A percentile compares a stretch with the other conserved stretches of the same genome.
Conservation (phyloP, 768 basidiomycete species). For the Lactarius tabidus region DNA sequence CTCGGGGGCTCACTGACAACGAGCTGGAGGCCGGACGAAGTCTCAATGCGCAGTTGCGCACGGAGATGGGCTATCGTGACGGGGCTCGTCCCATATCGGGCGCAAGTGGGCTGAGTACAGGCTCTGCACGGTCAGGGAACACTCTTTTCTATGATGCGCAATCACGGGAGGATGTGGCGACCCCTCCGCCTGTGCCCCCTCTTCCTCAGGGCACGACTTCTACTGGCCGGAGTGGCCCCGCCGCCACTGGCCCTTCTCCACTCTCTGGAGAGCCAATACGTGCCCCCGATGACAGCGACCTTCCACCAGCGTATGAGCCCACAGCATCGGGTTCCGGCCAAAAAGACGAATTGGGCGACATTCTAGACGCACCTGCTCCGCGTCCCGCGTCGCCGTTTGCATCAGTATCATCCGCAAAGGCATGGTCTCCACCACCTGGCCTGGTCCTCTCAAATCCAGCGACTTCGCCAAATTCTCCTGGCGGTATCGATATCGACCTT, state of each 20-base stretch:
- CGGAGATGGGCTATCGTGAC: conserved; percentile 23
- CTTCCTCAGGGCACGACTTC: conserved; percentile 27
- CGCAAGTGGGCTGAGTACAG: conserved; percentile 50
- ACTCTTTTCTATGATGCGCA: conserved; percentile 62
- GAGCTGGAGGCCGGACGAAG: conserved; percentile 32
- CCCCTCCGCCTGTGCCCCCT: conserved; percentile 38
- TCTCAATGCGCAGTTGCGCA: conserved; percentile 28
- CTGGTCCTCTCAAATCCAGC: conserved; percentile 33
- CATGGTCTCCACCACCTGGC: conserved; percentile 36
- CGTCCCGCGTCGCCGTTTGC: conserved; percentile 51
- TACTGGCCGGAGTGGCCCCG: conserved; percentile 1
- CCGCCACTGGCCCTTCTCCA: conserved; percentile 15
- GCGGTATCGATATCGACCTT: conserved; percentile 48
- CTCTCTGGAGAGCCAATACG: conserved; percentile 22
- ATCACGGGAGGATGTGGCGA: conserved; percentile 46
- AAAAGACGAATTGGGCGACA: conserved; percentile 36
- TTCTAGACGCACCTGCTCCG: conserved; percentile 57
- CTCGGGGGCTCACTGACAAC: conserved; percentile 16
- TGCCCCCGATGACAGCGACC: background rate
- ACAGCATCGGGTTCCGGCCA: background rate
- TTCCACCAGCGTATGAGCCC: conserved; percentile 16
- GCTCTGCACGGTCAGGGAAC: conserved; percentile 39
- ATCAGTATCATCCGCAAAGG: conserved; percentile 34
- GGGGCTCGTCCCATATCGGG: conserved; percentile 54
- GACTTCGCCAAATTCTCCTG: too few relatives aligned